Percentiles rank a stretch among this genome's conserved stretches.
These are phyloP conservation scores for Limnanthes douglasii DNA, from an alignment of 345 rosid species.

Conservation along the genomic window DNA sequence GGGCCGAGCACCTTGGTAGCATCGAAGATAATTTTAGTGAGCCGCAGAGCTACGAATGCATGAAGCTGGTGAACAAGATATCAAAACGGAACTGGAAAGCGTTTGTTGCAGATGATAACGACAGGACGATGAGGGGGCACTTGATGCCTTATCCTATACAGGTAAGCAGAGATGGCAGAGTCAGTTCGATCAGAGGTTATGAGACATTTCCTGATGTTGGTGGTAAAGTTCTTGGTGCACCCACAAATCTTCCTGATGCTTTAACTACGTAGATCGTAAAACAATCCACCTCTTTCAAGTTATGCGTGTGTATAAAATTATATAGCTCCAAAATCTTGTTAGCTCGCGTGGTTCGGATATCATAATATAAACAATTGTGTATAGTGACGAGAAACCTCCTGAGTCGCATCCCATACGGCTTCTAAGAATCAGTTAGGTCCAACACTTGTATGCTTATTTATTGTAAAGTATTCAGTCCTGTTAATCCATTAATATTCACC, in stretches of 20 bases:
- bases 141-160: constrained; percentile 38
- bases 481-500: too few relatives aligned
- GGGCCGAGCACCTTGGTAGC: constrained; percentile 56
- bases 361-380: too few relatives aligned
- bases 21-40: constrained; percentile 22
- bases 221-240: constrained; percentile 46
- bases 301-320: too few relatives aligned
- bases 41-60: constrained; percentile 25
- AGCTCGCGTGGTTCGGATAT: too few relatives aligned
- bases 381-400: too few relatives aligned
- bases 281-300: too few relatives aligned
- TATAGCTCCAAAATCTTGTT: too few relatives aligned
- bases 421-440: too few relatives aligned
- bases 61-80: constrained; percentile 21
- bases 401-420: too few relatives aligned
- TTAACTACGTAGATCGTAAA: constrained; percentile 38
- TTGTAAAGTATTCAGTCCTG: too few relatives aligned
- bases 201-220: constrained; percentile 58
- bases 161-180: constrained; percentile 25
- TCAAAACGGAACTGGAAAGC: constrained; percentile 36
- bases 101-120: constrained; percentile 17
- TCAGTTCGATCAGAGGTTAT: constrained; percentile 15
- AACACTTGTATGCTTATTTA: too few relatives aligned
- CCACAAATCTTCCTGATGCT: constrained; percentile 51
- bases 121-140: constrained; percentile 41